Evolutionary conservation across 164 flowering plant species (phyloP), one percentile per base, ranked within the genome.

Genomic region (Vitis cinerea): DNA sequence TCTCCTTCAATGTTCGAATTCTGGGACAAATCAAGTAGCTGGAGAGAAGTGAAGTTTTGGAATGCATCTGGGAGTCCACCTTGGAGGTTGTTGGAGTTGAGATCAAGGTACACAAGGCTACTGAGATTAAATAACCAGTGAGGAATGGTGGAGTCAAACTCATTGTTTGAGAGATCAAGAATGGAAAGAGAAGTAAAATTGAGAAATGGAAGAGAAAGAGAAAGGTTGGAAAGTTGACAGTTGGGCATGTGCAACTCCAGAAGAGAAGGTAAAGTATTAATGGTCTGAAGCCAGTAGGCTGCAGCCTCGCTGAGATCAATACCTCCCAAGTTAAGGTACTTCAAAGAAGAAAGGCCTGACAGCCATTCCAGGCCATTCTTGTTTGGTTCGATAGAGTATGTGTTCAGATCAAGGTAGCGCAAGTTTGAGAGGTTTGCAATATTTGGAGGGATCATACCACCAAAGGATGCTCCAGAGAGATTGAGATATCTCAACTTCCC

Each of bases 401-500:
- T 52, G 13, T 37, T 9, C 0, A 77, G 75, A 30, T 76, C 72
- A 2, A 78, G 79, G 52, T 53, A 64, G 3, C 55, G 53, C 78
- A 77, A 59, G 1, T 23, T 65, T 53, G 78, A 60, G 55, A 76
- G 65, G 29, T 76, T 76, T 15, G 73, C 77, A n/a, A 79, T 61
- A 55, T 61, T 53, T 0, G 51, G 53, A 47, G 80, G 80, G 68
- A 80, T 71, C 2, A 9, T 14, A 30, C 80, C 80, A 8, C 48
- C 31, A 59, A 80, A 77, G 0, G 59, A 50, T 11, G 83, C 56
- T 19, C 2, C 55, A 15, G 75, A 67, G 8, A 80, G 76, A 30
- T 77, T 72, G n/a, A 77, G 80, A 63, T 77, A 80, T 50, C 51
- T 72, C 68, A 80, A 51, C 3, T 61, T 59, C 10, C n/a, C 7